Conservation (phyloP, 495 filamentous ascomycete genomes). For the Parmelia sp. region DNA sequence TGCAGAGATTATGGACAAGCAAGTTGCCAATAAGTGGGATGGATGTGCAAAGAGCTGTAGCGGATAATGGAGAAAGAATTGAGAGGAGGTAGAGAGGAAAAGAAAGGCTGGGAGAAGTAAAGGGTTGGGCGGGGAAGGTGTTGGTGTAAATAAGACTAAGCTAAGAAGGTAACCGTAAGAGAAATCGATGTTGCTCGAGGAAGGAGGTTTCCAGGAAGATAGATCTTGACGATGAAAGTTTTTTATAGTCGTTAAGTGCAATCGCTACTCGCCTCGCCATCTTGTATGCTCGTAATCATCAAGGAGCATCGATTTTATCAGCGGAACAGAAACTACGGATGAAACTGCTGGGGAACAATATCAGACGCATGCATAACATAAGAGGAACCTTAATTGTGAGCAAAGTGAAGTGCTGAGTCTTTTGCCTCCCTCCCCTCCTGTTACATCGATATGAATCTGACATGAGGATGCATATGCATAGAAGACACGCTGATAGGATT, state of each 20-base stretch:
- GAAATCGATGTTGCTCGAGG: slow-evolving; percentile 17
- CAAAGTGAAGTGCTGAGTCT: background rate
- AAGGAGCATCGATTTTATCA: background rate
- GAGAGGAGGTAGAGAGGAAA: slow-evolving; percentile 28
- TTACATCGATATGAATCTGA: background rate
- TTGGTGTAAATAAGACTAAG: slow-evolving; percentile 26
- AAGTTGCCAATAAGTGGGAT: slow-evolving; percentile 48
- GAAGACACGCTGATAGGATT: background rate
- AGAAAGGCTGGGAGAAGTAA: slow-evolving; percentile 23
- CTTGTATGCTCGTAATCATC: too few species aligned
- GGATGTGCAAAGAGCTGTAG: slow-evolving; percentile 42
- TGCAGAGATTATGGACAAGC: slow-evolving; percentile 39
- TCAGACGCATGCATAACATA: slow-evolving; percentile 12
- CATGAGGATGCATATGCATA: too few species aligned
- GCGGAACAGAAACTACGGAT: background rate
- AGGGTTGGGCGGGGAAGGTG: slow-evolving; percentile 20
- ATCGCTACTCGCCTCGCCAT: background rate
- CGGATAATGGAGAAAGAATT: slow-evolving; percentile 38
- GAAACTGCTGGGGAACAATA: background rate
- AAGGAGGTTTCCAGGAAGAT: slow-evolving; percentile 11
- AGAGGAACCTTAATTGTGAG: background rate
- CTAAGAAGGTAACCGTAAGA: slow-evolving; percentile 19
- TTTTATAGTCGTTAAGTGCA: background rate
- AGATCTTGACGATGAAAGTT: background rate
- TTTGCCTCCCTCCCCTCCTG: background rate